A percentile compares a stretch with the other conserved stretches of the same genome.
Conservation (phyloP, 306 rosid species). For the Phaseolus lunatus region DNA sequence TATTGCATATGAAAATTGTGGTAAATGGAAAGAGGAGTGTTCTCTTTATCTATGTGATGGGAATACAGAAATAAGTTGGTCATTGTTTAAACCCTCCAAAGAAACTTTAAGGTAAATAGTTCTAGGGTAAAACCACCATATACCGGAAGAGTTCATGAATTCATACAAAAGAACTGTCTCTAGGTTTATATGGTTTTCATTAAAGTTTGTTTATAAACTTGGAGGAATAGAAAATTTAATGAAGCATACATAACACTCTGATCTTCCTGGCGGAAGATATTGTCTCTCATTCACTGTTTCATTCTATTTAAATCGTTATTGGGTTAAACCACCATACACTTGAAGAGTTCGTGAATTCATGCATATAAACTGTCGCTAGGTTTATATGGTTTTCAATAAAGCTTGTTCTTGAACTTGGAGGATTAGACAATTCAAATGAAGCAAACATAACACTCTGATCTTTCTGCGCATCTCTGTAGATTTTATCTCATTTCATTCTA, state of each 20-base stretch:
- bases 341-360: neutral
- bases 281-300: too few species aligned
- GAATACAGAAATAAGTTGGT: slow-evolving; percentile 18
- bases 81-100: neutral
- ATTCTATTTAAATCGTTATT: too few species aligned
- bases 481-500: neutral
- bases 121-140: neutral
- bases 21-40: neutral
- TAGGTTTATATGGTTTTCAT: too few species aligned
- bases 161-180: too few species aligned
- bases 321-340: too few species aligned
- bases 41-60: slow-evolving; percentile 20
- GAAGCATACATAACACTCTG: too few species aligned
- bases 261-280: too few species aligned
- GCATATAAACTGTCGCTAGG: neutral
- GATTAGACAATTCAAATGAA: slow-evolving; percentile 2
- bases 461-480: neutral
- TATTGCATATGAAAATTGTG: neutral
- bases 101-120: neutral
- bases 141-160: neutral
- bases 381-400: neutral
- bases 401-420: neutral
- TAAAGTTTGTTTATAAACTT: too few species aligned
- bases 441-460: neutral
- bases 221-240: too few species aligned